Evolutionary conservation across 768 basidiomycete genomes (phyloP), one percentile per base, ranked within the genome.

Genomic region (Hortiboletus campestris): DNA sequence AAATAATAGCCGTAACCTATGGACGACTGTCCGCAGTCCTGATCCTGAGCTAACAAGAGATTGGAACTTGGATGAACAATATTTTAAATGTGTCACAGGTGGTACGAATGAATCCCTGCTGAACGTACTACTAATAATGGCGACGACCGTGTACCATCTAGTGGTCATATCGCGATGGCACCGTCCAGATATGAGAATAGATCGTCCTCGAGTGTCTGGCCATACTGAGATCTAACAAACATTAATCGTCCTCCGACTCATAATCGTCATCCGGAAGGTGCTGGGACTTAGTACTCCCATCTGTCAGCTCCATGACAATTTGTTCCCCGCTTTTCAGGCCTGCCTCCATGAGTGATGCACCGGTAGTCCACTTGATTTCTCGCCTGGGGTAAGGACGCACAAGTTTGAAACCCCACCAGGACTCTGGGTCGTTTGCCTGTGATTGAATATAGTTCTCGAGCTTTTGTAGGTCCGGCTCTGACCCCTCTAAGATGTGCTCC

Each of bases 391-490:
- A 94, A 11, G 89, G 79, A 2, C 80, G 78, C 36, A 75, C 75
- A 29, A 95, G 74, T 56, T 75, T 78, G 76, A 95, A 94, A 9
- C 82, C 84, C 85, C 88, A 93, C 79, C 85, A 91, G 28, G 72
- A 72, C 10, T 76, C 72, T 11, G 72, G 41, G 6, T 49, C 39
- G 22, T 49, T 42, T 29, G 28, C 50, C 44, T 73, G 68, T 20
- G 61, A 62, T 49, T 72, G 74, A 28, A 77, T 67, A 10, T 69
- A 66, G 19, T 63, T 52, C 51, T 80, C 78, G 14, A 76, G 67
- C n/a, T 67, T 60, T 17, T 68, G 74, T 20, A 68, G 58, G 45
- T 76, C 71, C 28, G 73, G 72, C 8, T 59, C 57, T 13, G 52
- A 29, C 9, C 62, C 78, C 8, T 68, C 71, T 6, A 83, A 79